Evolutionary conservation across 768 basidiomycete species (phyloP).

Genomic region (Chalciporus sphaerocephalus): DNA sequence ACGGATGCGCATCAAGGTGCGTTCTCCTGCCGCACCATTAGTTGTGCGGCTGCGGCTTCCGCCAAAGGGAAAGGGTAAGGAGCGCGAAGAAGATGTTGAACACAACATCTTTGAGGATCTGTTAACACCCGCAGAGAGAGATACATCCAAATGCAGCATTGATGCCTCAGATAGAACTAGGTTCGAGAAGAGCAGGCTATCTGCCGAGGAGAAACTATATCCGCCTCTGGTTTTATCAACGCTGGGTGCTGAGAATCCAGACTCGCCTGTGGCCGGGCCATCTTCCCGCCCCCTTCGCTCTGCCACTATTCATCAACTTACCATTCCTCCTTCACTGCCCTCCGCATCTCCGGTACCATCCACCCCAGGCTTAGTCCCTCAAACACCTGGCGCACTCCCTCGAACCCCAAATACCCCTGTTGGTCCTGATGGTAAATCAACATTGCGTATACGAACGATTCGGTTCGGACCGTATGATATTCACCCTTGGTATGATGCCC

Average conservation of each 20-base stretch:
- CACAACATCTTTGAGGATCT: constrained; percentile 82
- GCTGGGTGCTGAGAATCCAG: constrained; percentile 30
- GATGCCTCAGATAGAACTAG: constrained; percentile 53
- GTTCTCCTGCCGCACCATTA: constrained; percentile 32
- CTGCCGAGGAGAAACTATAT: constrained; percentile 63
- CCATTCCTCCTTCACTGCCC: constrained; percentile 29
- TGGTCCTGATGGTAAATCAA: constrained; percentile 19
- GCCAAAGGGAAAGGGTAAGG: constrained; percentile 64
- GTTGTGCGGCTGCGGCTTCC: constrained; percentile 53
- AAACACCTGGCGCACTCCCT: constrained; percentile 34
- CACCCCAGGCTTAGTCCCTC: constrained; percentile 31
- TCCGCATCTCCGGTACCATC: constrained; percentile 36
- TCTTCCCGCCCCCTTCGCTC: constrained; percentile 64
- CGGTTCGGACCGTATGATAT: constrained; percentile 91
- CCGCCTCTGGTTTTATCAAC: constrained; percentile 38
- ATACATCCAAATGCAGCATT: constrained; percentile 66
- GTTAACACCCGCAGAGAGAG: constrained; percentile 62
- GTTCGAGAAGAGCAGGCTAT: constrained; percentile 68
- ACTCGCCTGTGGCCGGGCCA: constrained; percentile 47
- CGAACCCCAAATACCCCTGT: constrained; percentile 30
- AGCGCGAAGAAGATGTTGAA: constrained; percentile 58
- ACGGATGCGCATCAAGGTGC: constrained; percentile 45
- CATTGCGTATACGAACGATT: constrained; percentile 77
- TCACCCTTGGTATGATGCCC: constrained; percentile 98
- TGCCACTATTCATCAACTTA: constrained; percentile 38